Base-by-base conservation (phyloP, 129 eudicot genomes). In the Flaveria trinervia region DNA sequence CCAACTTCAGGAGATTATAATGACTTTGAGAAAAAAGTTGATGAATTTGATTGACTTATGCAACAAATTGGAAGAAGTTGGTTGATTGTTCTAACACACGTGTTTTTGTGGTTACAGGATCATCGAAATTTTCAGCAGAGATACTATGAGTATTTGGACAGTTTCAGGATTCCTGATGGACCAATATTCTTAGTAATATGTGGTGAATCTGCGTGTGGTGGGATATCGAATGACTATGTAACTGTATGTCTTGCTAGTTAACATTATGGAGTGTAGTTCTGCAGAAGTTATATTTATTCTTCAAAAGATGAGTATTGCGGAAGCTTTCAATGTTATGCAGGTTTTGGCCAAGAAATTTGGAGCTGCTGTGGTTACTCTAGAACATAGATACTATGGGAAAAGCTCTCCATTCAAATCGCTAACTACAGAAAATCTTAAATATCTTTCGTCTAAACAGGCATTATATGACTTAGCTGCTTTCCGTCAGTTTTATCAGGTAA, bases 401-500 rank as follows among this genome's bases (percentile, higher is more conserved):
- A 95, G 99, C 79, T 83, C 89, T 36, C 99, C 99, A 1, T 88
- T 89, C 26, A 75, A 89, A 23, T 81, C 88, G 17, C 74, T 81
- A 57, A 80, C 90, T 6, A 95, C 99, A 8, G 89, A 88, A 78
- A 87, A 95, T 77, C 88, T 95, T 36, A 87, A 65, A 66, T 95
- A 72, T 86, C 92, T 95, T 41, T 95, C 99, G 60, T 95, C 99
- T 17, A 95, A 95, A 71, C 99, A 95, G 77, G 99, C 99, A n/a
- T 92, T 95, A n/a, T 95, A 78, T 75, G 99, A 95, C 76, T 95
- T 95, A 87, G 99, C 99, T 66, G 84, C 67, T 81, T 95, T 95
- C 82, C 92, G 99, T 65, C 89, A 91, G 30, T 86, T 73, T 80
- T 91, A 91, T 83, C 99, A 95, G 99, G 99, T 81, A 88, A 79